Evolutionary conservation across 1,139 yeast genomes (phyloP), one percentile per base, ranked within the genome.

Genomic region (Debaryomycetaceae sp.): DNA sequence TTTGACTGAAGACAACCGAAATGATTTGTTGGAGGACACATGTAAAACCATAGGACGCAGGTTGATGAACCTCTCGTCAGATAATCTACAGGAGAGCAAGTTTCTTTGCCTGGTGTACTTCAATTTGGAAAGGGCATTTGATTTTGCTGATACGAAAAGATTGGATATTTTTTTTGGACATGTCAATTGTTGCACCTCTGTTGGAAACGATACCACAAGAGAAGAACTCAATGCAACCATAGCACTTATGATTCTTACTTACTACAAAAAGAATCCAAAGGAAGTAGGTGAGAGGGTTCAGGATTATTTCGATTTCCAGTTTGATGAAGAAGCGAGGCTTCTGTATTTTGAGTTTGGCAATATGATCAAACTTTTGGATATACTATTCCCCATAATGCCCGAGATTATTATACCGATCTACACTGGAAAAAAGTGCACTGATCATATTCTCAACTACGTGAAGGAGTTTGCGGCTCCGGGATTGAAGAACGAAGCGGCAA

Each of bases 381-480:
- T 50, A 8, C 51, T 65, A 23, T 67, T 62, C 42, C 66, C 72
- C 1, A 41, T 66, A 5, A 38, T 58, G 4, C 69, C 72, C 1
- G 59, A 58, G 13, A 39, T 58, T 0, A 49, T 59, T 6, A 49
- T 56, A 7, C 49, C 55, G 3, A 53, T 62, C 2, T 68, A 64
- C 47, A 52, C 50, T 24, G 42, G 51, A 14, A 58, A 57, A 1
- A 47, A 39, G 17, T 57, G 63, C 6, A 60, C 55, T 43, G 41
- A 44, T 7, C 55, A 54, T 22, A 52, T 66, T 5, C 36, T 55
- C 9, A 37, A 50, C 22, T 51, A 57, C 40, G 45, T 56, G n/a
- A 35, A 44, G 9, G 42, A 41, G 22, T 31, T 50, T 6, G 30
- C 48, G 1, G 30, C 43, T 24, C 9, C 41, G 22, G 36, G 44